A percentile compares a stretch with the other conserved stretches of the same genome.
phyloP scores from a whole-genome alignment of 2,329 filamentous ascomycete genomes.

The Sclerotinia minor region DNA sequence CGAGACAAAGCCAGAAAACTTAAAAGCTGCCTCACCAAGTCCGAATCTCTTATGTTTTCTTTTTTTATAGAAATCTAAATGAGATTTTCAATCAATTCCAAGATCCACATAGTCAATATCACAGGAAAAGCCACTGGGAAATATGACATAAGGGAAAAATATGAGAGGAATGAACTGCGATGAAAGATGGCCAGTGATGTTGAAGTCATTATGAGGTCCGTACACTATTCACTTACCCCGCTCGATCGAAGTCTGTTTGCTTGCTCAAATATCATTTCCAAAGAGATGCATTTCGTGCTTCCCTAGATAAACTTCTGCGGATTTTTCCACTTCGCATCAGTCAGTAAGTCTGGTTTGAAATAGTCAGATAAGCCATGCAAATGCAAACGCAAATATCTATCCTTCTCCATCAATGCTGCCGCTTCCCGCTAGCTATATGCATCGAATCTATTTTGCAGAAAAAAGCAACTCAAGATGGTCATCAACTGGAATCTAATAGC shows the following conservation, averaged over 20 bases:
- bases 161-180: neutral
- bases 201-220: neutral
- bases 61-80: too few relatives aligned
- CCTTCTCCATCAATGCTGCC: neutral
- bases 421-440: neutral
- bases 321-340: neutral
- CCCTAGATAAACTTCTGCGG: neutral
- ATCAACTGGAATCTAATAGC: neutral
- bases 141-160: neutral
- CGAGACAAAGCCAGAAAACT: neutral
- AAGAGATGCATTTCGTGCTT: neutral
- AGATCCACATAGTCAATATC: too few relatives aligned
- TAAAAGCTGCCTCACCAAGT: neutral
- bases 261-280: neutral
- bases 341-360: neutral
- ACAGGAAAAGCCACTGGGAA: neutral
- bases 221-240: neutral
- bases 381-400: neutral
- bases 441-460: neutral
- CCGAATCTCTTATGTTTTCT: neutral
- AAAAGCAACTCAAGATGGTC: neutral
- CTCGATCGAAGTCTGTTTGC: neutral
- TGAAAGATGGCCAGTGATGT: too few relatives aligned
- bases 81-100: too few relatives aligned
- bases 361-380: neutral